A percentile compares a stretch with the other conserved stretches of the same genome.
phyloP scores from a whole-genome alignment of 306 rosid genomes.

The Vigna reflexopilosa region DNA sequence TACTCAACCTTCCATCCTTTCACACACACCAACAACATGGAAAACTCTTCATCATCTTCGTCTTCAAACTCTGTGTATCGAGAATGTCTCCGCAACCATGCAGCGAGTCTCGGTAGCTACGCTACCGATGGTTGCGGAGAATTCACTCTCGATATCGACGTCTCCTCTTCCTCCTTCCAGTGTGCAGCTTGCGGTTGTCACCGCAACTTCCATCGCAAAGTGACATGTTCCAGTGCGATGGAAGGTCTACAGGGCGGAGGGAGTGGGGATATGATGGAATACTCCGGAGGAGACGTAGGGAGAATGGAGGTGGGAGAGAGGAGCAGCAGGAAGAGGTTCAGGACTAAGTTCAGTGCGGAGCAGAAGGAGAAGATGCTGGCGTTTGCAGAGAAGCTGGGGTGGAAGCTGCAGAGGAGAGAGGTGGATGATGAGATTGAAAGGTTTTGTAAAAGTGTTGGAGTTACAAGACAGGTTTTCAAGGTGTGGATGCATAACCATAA shows the following conservation, averaged over 20 bases:
- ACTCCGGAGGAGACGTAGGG: slow-evolving; percentile 40
- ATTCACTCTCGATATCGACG: slow-evolving; percentile 59
- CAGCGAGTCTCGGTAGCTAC: slow-evolving; percentile 92
- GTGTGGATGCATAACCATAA: slow-evolving; percentile 96
- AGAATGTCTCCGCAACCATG: slow-evolving; percentile 89
- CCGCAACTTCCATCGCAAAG: slow-evolving; percentile 88
- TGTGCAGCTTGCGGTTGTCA: slow-evolving; percentile 89
- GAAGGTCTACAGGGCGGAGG: background rate
- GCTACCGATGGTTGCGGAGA: slow-evolving; percentile 97
- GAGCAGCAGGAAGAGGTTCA: slow-evolving; percentile 67
- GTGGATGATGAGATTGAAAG: slow-evolving; percentile 78
- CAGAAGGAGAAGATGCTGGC: slow-evolving; percentile 91
- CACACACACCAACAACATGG: slow-evolving; percentile 30
- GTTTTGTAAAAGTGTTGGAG: slow-evolving; percentile 72
- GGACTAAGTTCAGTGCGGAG: slow-evolving; percentile 75
- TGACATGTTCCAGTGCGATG: slow-evolving; percentile 32
- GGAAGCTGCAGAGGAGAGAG: slow-evolving; percentile 82
- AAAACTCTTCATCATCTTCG: slow-evolving; percentile 38
- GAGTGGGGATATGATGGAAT: slow-evolving; percentile 46
- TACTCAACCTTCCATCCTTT: background rate
- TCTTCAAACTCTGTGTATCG: slow-evolving; percentile 53
- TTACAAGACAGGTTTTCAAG: slow-evolving; percentile 78
- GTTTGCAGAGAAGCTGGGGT: slow-evolving; percentile 84
- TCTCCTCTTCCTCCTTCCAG: slow-evolving; percentile 45
- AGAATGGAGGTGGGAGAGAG: slow-evolving; percentile 38